These are phyloP conservation scores for Cutaneotrichosporon cutaneum DNA, from an alignment of 1,284 basidiomycete genomes.

Conservation along the genomic window DNA sequence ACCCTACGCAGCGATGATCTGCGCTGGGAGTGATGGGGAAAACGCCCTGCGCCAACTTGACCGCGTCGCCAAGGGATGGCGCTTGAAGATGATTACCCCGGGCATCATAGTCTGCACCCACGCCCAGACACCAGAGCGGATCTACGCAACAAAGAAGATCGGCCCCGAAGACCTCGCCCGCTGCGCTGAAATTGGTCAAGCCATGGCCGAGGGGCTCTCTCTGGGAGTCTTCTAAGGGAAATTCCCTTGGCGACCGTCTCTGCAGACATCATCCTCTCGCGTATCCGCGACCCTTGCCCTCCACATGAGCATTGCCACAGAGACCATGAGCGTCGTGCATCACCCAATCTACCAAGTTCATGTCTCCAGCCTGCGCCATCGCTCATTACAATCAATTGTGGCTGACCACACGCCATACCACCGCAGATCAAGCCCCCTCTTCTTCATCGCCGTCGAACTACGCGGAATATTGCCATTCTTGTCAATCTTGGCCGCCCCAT, in stretches of 20 bases:
- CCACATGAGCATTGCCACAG: no score
- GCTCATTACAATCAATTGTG: no score
- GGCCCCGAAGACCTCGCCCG: constrained; percentile 9
- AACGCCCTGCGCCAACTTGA: constrained; percentile 22
- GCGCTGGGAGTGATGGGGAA: constrained; percentile 22
- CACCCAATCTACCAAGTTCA: no score
- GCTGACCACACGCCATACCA: no score
- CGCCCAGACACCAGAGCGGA: constrained; percentile 20
- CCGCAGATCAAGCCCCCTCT: no score
- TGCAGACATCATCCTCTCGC: background rate
- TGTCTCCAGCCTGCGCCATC: no score
- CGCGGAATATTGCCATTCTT: no score
- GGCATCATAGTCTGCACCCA: constrained; percentile 20
- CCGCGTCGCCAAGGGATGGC: constrained; percentile 21
- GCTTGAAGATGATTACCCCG: constrained; percentile 17
- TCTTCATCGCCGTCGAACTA: no score
- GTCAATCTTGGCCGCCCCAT: no score
- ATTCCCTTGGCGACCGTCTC: background rate
- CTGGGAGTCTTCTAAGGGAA: constrained; percentile 19
- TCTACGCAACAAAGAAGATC: constrained; percentile 19
- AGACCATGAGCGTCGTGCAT: no score
- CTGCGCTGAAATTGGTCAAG: constrained; percentile 19
- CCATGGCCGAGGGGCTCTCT: constrained; percentile 20
- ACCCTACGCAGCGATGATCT: constrained; percentile 23
- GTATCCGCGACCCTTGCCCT: background rate